Evolutionary conservation across 2,329 filamentous ascomycete species (phyloP).

Genomic region (Stemphylium beticola): DNA sequence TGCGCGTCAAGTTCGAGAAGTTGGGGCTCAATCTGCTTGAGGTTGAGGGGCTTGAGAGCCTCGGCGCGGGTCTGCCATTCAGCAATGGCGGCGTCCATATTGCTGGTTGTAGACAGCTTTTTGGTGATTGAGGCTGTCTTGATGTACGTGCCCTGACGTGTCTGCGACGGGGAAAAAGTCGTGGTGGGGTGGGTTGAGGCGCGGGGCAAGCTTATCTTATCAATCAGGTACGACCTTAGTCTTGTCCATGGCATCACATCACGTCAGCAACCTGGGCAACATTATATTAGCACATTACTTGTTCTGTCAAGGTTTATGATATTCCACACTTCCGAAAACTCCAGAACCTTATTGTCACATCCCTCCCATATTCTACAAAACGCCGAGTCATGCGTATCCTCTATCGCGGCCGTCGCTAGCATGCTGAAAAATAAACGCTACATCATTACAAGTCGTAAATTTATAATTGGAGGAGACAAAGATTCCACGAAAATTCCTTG

Average conservation of each 20-base stretch:
- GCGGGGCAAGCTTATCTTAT: slow-evolving; percentile 16
- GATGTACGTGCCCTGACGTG: no score
- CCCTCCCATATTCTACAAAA: slow-evolving; percentile 18
- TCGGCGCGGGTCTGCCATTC: slow-evolving; percentile 64
- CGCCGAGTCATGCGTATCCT: slow-evolving; percentile 16
- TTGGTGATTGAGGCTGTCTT: slow-evolving; percentile 1
- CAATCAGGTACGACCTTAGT: slow-evolving; percentile 8
- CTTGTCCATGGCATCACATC: no score
- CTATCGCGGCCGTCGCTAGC: slow-evolving; percentile 5
- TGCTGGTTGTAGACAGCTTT: not conserved
- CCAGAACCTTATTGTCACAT: slow-evolving; percentile 5
- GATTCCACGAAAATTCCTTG: not conserved
- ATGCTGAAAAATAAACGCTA: slow-evolving; percentile 17
- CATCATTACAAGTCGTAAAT: slow-evolving; percentile 28
- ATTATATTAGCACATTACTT: not conserved
- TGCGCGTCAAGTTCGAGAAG: slow-evolving; percentile 83
- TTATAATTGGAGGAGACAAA: not conserved
- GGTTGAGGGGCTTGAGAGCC: slow-evolving; percentile 67
- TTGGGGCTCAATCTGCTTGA: slow-evolving; percentile 79
- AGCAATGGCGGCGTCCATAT: slow-evolving; percentile 50
- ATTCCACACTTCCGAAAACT: not conserved
- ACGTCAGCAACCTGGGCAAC: no score
- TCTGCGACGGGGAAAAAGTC: slow-evolving; percentile 2
- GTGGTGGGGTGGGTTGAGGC: slow-evolving; percentile 4
- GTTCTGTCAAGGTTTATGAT: not conserved